Percentiles rank a stretch among this genome's conserved stretches.
Evolutionary conservation across 129 eudicot species (phyloP).

Genomic region (Ambrosia trifida): DNA sequence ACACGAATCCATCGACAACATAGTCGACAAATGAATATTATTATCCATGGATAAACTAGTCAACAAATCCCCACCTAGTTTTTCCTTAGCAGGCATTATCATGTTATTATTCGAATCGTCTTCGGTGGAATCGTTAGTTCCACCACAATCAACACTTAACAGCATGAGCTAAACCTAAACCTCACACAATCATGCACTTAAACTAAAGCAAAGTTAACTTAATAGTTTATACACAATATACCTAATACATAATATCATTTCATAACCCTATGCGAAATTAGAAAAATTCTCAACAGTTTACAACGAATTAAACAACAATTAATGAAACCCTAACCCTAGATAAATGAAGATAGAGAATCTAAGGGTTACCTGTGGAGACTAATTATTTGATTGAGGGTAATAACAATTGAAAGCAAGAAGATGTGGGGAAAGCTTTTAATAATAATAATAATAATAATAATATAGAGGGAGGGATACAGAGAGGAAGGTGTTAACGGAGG

Average conservation of each 20-base stretch:
- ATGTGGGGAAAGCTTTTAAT: conserved; percentile 23
- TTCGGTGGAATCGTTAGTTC: conserved; percentile 51
- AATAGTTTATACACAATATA: conserved; percentile 19
- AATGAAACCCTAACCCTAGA: conserved; percentile 42
- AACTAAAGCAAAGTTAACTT: conserved; percentile 7
- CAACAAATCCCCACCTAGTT: conserved; percentile 49
- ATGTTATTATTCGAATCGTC: not conserved
- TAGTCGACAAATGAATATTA: conserved; percentile 48
- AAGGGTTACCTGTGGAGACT: conserved; percentile 52
- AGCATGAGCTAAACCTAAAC: conserved; percentile 46
- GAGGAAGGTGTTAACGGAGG: conserved; percentile 30
- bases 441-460: conserved; percentile 8
- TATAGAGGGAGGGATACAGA: conserved; percentile 9
- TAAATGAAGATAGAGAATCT: conserved; percentile 33
- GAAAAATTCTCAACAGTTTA: conserved; percentile 5
- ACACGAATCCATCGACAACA: conserved; percentile 69
- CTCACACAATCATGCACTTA: conserved; percentile 37
- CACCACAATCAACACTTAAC: conserved; percentile 52
- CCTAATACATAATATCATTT: conserved; percentile 21
- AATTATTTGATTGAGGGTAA: conserved; percentile 39
- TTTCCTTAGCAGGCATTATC: conserved; percentile 63
- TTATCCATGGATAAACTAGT: conserved; percentile 68
- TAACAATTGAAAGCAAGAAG: not conserved
- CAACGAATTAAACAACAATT: not conserved
- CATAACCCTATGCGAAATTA: not conserved